Conservation (phyloP, 768 basidiomycete species). For the Suillus subalutaceus region DNA sequence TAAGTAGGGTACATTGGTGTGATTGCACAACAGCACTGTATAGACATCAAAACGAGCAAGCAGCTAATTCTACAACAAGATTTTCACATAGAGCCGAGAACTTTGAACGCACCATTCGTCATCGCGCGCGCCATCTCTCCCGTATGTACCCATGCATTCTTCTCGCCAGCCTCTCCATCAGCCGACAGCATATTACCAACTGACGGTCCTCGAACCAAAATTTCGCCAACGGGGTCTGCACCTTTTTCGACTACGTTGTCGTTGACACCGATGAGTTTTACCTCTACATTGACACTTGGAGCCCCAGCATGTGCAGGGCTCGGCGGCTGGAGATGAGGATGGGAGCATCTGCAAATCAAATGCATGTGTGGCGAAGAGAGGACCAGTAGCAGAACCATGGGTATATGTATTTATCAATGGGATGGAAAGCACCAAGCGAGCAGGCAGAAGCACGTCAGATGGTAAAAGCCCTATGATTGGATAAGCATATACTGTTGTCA, state of each 20-base stretch:
- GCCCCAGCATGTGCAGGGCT: slow-evolving; percentile 64
- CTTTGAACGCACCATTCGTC: slow-evolving; percentile 68
- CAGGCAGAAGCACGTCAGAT: slow-evolving; percentile 54
- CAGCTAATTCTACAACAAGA: slow-evolving; percentile 2
- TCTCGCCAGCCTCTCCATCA: slow-evolving; percentile 33
- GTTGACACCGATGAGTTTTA: slow-evolving; percentile 70
- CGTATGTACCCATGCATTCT: slow-evolving; percentile 50
- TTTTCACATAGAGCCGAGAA: slow-evolving; percentile 19
- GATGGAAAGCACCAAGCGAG: slow-evolving; percentile 76
- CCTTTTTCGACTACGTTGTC: slow-evolving; percentile 69
- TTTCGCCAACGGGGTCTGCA: slow-evolving; percentile 61
- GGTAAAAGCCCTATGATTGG: slow-evolving; percentile 48
- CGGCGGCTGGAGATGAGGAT: slow-evolving; percentile 31
- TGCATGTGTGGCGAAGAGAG: slow-evolving; percentile 80
- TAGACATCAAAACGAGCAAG: background rate
- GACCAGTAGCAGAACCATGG: slow-evolving; percentile 69
- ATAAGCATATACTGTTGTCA: background rate
- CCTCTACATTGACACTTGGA: slow-evolving; percentile 85
- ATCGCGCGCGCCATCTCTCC: slow-evolving; percentile 51
- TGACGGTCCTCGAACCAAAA: slow-evolving; percentile 73
- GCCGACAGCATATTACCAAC: slow-evolving; percentile 59
- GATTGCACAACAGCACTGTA: background rate
- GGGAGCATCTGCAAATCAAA: slow-evolving; percentile 83
- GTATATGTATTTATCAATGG: slow-evolving; percentile 69
- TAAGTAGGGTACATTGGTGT: background rate